Evolutionary conservation across 208 protist species (phyloP), one percentile per base, ranked within the genome.

Genomic region (Phytomonas serpens): DNA sequence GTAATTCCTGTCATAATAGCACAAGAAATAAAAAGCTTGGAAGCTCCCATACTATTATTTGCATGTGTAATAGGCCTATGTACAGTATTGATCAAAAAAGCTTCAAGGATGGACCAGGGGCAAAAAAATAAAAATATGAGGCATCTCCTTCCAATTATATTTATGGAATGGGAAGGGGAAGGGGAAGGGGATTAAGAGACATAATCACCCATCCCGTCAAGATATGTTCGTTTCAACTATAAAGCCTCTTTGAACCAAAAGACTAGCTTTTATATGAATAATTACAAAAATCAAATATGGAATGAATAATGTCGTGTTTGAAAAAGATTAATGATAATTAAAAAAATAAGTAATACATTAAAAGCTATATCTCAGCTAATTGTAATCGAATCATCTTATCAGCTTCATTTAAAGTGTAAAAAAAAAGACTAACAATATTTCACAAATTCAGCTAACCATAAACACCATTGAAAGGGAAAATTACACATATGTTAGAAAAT

Each of bases 261-360:
- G 7, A 57, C 3, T 5, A 57, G 27, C 16, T 57, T 27, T 57
- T 6, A 27, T 27, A 57, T 27, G 2, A 27, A 27, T 27, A 27
- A 27, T 57, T 57, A 57, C 47, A 1, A 27, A 57, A 27, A 57
- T 57, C 19, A 27, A 57, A 69, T 52, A 52, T 5, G 19, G 57
- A 69, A 52, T 47, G n/a, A 23, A 33, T 33, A 64, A 63, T 23
- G 4, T 34, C 38, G 3, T 32, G 29, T 32, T 23, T 61, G 19
- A 57, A 69, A 69, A 27, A 47, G 14, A 19, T n/a, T 67, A 34
- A 67, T 47, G 64, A 72, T 27, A 72, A 64, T 36, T 36, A 36
- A 29, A 61, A 67, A 23, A 67, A 63, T 23, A 62, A 68, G 27
- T 33, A 27, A 65, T 33, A 69, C 42, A 75, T 33, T 31, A 65